Evolutionary conservation across 169 alveolate genomes (phyloP), one percentile per base, ranked within the genome.

Genomic region (Sarcocystis neurona): DNA sequence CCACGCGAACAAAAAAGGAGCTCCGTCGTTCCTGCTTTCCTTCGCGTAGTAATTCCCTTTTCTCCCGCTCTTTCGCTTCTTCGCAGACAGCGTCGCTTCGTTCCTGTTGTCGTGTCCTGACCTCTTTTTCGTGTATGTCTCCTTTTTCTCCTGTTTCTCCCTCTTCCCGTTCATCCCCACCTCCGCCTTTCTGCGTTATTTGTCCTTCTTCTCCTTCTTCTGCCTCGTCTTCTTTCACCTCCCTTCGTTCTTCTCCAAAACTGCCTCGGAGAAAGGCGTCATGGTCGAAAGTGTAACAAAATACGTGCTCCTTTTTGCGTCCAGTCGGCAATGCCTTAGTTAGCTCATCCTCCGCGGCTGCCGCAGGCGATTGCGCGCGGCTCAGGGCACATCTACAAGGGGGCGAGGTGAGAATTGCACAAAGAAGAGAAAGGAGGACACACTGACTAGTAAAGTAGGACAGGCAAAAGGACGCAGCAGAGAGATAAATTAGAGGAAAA

Each of bases 301-400:
- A 15, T 12, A 53, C 12, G 66, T 53, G 30, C 23, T 23, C 23
- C 66, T 53, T 23, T 53, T 53, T 53, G 23, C 23, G 66, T 53
- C 23, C 12, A 53, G 66, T n/a, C n/a, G n/a, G n/a, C n/a, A n/a
- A n/a, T n/a, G n/a, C n/a, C n/a, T n/a, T n/a, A n/a, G n/a, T n/a
- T n/a, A n/a, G n/a, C n/a, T n/a, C n/a, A 2, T 32, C 46, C 46
- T 63, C 75, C 27, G n/a, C 75, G 12, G 46, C 75, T 34, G 10
- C 0, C 0, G 43, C 18, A 4, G 75, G 75, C 46, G 75, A 20
- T 8, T n/a, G n/a, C 12, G 75, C 75, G n/a, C 75, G 75, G n/a
- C 34, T 44, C 75, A 63, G 75, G 10, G 75, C 75, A 18, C 75
- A 63, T 44, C 75, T 63, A 44, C n/a, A 44, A 63, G 39, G 39